A percentile compares a stretch with the other conserved stretches of the same genome.
These are phyloP conservation scores for Heritiera fomes DNA, from an alignment of 345 rosid species.

Conservation along the genomic window DNA sequence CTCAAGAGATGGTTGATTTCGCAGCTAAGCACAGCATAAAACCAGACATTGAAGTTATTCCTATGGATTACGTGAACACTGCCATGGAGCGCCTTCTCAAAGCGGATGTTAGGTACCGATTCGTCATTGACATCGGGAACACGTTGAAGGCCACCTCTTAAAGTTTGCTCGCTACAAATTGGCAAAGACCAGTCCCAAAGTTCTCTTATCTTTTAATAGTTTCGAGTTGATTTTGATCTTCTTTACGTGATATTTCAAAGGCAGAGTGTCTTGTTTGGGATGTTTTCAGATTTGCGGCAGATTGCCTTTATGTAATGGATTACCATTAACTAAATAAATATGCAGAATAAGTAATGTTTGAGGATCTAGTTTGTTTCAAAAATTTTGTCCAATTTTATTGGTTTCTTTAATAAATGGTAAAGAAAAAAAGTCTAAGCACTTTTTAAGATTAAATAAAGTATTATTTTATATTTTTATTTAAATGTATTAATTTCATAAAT, in stretches of 20 bases:
- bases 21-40: slow-evolving; percentile 48
- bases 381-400: too few species aligned
- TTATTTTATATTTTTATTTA: too few species aligned
- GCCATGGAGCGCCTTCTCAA: slow-evolving; percentile 53
- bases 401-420: too few species aligned
- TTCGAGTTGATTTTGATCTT: background rate
- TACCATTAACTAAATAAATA: too few species aligned
- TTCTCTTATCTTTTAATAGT: background rate
- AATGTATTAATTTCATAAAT: too few species aligned
- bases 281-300: too few species aligned
- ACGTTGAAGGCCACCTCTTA: slow-evolving; percentile 6
- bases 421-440: too few species aligned
- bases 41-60: slow-evolving; percentile 57
- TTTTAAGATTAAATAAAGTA: too few species aligned
- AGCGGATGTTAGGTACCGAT: slow-evolving; percentile 55
- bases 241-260: background rate
- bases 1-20: slow-evolving; percentile 63
- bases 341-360: too few species aligned
- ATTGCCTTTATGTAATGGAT: background rate
- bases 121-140: slow-evolving; percentile 56
- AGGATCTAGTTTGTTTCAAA: too few species aligned
- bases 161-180: background rate
- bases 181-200: background rate
- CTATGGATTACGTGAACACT: slow-evolving; percentile 57
- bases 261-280: background rate